Evolutionary conservation across 2,329 filamentous ascomycete genomes (phyloP), one percentile per base, ranked within the genome.

Genomic region (Aspergillus luchuensis): DNA sequence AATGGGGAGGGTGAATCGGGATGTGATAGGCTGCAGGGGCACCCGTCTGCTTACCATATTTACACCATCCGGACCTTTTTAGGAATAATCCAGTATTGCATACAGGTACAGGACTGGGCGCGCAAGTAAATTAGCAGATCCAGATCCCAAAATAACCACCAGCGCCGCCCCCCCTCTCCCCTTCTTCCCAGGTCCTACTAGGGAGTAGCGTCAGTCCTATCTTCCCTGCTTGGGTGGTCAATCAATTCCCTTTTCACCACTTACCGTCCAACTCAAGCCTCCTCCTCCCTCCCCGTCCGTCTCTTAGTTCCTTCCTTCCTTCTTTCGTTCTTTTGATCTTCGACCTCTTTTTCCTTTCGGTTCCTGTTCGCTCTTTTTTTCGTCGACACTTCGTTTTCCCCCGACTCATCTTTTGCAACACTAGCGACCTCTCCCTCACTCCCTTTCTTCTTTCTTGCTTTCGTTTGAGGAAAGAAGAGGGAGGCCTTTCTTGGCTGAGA

Each of bases 141-240:
- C 61, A 63, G 63, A 63, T 65, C 69, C 69, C 69, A 72, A 72
- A 72, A 72, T 72, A 72, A 70, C 66, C 67, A 69, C 68, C 59
- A 59, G 51, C 33, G 33, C 33, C 33, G 33, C 33, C 33, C 33
- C 33, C 33, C 33, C 33, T 36, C 33, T 36, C 58, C 36, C 43
- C 53, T 59, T 65, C 63, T 47, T 56, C 25, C 63, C 67, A 62
- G 62, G 55, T 62, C 28, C 28, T 50, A 50, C 33, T 36, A 36
- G 33, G 45, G 57, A 54, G 51, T 43, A 56, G 53, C 41, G 53
- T 65, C 65, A 69, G 67, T 63, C 39, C 45, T 54, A 66, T 69
- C 69, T 71, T 69, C 65, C 66, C 62, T 69, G 59, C 58, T 60
- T 61, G 56, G 60, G 52, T 59, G 64, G 67, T 56, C 66, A 69